A percentile compares a stretch with the other conserved stretches of the same genome.
phyloP scores from a whole-genome alignment of 2,329 filamentous ascomycete genomes.

The Blumeria hordei region DNA sequence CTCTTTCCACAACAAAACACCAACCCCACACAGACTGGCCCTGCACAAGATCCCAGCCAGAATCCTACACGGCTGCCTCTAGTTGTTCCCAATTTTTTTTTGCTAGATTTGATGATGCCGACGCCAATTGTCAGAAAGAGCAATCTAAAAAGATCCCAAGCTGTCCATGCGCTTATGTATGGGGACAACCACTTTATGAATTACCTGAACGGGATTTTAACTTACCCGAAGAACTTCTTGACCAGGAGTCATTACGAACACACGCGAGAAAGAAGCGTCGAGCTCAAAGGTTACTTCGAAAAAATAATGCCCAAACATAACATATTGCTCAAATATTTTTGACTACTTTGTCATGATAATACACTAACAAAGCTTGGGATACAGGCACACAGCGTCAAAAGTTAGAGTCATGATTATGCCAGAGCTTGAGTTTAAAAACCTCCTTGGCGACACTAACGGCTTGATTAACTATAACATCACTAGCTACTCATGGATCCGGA shows the following conservation, averaged over 20 bases:
- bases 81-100: background rate
- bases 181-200: slow-evolving; percentile 62
- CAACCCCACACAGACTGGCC: slow-evolving; percentile 13
- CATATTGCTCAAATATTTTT: too few species aligned
- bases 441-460: too few species aligned
- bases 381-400: too few species aligned
- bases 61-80: background rate
- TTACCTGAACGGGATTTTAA: slow-evolving; percentile 46
- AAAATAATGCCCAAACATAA: too few species aligned
- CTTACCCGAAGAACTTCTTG: slow-evolving; percentile 31
- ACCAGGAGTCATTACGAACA: slow-evolving; percentile 27
- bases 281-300: slow-evolving; percentile 6
- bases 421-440: too few species aligned
- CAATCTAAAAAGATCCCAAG: background rate
- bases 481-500: too few species aligned
- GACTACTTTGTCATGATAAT: too few species aligned
- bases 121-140: slow-evolving; percentile 22
- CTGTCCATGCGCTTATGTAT: slow-evolving; percentile 39
- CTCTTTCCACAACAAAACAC: slow-evolving; percentile 13
- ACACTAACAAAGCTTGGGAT: too few species aligned
- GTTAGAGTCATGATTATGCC: too few species aligned
- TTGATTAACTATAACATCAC: too few species aligned
- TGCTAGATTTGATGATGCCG: background rate
- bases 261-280: slow-evolving; percentile 37
- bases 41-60: background rate